phyloP scores from a whole-genome alignment of 768 basidiomycete genomes.

The Collybia sordida region DNA sequence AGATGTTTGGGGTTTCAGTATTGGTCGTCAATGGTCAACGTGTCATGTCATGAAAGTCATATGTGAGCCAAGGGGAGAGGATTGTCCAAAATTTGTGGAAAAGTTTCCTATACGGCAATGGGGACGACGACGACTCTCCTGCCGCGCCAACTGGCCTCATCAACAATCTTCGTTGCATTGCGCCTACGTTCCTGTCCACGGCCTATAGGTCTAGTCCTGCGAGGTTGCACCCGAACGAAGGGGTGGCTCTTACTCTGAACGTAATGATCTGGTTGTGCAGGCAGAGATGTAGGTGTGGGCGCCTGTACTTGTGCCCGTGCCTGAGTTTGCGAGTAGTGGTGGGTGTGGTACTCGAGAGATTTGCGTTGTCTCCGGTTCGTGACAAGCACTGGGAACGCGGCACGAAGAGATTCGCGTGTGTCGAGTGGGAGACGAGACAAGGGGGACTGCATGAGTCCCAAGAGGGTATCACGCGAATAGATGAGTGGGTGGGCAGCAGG shows the following conservation, averaged over 20 bases:
- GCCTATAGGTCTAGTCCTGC: slow-evolving; percentile 6
- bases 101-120: no score
- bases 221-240: slow-evolving; percentile 3
- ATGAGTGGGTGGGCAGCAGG: slow-evolving; percentile 14
- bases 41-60: no score
- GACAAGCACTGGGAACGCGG: slow-evolving; percentile 20
- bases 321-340: slow-evolving; percentile 1
- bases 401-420: slow-evolving; percentile 22
- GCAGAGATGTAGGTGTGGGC: not conserved
- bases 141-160: slow-evolving; percentile 9
- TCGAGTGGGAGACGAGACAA: slow-evolving; percentile 21
- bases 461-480: slow-evolving; percentile 22
- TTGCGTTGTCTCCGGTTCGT: slow-evolving; percentile 28
- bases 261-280: not conserved
- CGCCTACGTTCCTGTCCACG: slow-evolving; percentile 10
- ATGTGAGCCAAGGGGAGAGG: no score
- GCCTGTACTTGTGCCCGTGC: not conserved
- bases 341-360: slow-evolving; percentile 23
- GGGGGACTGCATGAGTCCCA: slow-evolving; percentile 26
- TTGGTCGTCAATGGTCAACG: no score
- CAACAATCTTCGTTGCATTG: slow-evolving; percentile 7
- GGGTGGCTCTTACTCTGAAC: not conserved
- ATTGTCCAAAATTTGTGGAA: no score
- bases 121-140: not conserved
- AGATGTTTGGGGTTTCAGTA: no score